Percentiles rank a stretch among this genome's conserved stretches.
These are phyloP conservation scores for Chaetomium tenue DNA, from an alignment of 495 filamentous ascomycete genomes.

Conservation along the genomic window DNA sequence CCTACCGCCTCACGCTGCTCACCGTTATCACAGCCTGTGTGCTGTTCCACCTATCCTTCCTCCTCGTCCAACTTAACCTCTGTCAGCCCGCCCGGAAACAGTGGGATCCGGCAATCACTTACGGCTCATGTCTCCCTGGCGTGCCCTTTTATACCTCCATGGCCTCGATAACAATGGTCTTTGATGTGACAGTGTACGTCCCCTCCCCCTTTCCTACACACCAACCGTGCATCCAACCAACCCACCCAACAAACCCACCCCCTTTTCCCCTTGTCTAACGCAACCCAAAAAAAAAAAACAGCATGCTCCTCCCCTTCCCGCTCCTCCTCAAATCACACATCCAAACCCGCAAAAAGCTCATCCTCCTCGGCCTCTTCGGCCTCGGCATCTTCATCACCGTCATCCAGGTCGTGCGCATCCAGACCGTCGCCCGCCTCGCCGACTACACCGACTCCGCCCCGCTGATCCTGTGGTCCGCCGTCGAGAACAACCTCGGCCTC, in stretches of 20 bases:
- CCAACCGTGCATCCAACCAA: background rate
- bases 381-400: constrained; percentile 55
- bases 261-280: too few species aligned
- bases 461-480: constrained; percentile 52
- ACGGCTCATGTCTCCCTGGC: constrained; percentile 42
- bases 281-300: too few species aligned
- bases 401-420: constrained; percentile 56
- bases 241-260: background rate
- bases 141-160: constrained; percentile 47
- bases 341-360: constrained; percentile 39
- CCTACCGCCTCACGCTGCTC: constrained; percentile 41
- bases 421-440: constrained; percentile 44
- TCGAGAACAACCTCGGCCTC: constrained; percentile 54
- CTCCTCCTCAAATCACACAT: constrained; percentile 48
- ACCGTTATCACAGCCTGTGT: constrained; percentile 37
- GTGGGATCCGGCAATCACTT: constrained; percentile 44
- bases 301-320: constrained; percentile 51
- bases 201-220: background rate
- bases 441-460: constrained; percentile 48
- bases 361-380: constrained; percentile 49
- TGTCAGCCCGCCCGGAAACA: constrained; percentile 49
- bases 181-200: constrained; percentile 50
- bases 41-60: constrained; percentile 38
- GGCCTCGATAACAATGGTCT: constrained; percentile 44
- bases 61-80: constrained; percentile 44